Evolutionary conservation across 2,329 filamentous ascomycete species (phyloP), one percentile per base, ranked within the genome.

Genomic region (Cordyceps javanica): DNA sequence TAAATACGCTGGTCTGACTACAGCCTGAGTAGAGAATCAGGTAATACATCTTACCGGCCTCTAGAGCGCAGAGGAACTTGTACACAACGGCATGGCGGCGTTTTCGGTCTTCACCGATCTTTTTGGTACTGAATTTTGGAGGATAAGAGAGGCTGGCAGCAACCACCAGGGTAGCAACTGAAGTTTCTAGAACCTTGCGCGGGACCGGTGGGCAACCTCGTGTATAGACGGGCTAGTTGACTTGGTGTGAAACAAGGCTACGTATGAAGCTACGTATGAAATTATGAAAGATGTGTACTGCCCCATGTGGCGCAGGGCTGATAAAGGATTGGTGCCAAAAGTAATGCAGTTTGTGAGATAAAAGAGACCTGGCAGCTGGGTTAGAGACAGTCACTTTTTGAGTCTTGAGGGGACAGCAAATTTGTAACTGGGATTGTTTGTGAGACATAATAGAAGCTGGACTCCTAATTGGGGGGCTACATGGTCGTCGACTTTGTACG

Each of bases 1-100:
- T 75, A 72, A 67, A 63, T 61, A 55, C 60, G 56, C 51, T 53
- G 60, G 23, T 21, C 28, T n/a, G 21, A 16, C 45, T 61, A 60
- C 57, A 63, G 63, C 62, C 64, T 62, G 63, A 64, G 62, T 65
- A 63, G 62, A 64, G 55, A 60, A 54, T 64, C 60, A 67, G 65
- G 59, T 65, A 61, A 67, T 65, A 64, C 64, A 60, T 64, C 64
- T 61, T 63, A 65, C 62, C 66, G 65, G 65, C 64, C 60, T 64
- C 65, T 61, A 61, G 65, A 59, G 64, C 63, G 63, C 63, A 61
- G 64, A 64, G 67, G 65, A 67, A 66, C 66, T 60, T 75, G 68
- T 73, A 73, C 70, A 74, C 67, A 67, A 73, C 67, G 67, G 69
- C 67, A 71, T 70, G 66, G 70, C 69, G 71, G 70, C 72, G 71